Evolutionary conservation across 1,139 yeast genomes (phyloP).

Genomic region (Insectozyma bohioensis): DNA sequence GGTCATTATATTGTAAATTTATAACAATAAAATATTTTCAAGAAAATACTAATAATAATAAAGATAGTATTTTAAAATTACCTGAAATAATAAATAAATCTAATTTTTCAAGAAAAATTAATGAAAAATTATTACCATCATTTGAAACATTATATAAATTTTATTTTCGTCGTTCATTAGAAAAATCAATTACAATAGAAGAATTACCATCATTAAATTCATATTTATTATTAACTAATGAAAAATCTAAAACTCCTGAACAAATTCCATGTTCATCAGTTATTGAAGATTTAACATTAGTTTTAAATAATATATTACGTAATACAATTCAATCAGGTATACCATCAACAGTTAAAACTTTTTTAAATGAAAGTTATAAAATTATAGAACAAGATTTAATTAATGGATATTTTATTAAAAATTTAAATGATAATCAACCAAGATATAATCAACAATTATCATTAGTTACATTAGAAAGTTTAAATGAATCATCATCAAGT

Average conservation of each 20-base stretch:
- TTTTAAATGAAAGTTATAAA: conserved; percentile 36
- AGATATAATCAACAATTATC: conserved; percentile 44
- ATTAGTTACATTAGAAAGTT: conserved; percentile 20
- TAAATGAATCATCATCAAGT: conserved; percentile 14
- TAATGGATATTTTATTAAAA: conserved; percentile 44
- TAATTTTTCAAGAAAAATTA: conserved; percentile 60
- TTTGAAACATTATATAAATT: conserved; percentile 64
- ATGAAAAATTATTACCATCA: conserved; percentile 52
- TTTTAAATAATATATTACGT: conserved; percentile 63
- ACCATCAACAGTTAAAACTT: conserved; percentile 49
- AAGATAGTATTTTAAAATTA: too few relatives aligned
- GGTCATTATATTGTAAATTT: conserved; percentile 83
- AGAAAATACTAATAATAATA: conserved; percentile 3
- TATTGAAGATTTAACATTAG: conserved; percentile 79
- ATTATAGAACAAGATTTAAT: conserved; percentile 39
- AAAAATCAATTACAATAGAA: conserved; percentile 78
- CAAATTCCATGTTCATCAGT: conserved; percentile 77
- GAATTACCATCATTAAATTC: conserved; percentile 58
- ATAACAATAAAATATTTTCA: conserved; percentile 61
- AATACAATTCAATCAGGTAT: conserved; percentile 65
- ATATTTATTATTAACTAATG: conserved; percentile 19
- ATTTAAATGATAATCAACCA: conserved; percentile 58
- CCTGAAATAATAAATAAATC: conserved; percentile 63
- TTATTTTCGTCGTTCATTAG: conserved; percentile 75
- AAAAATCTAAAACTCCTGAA: conserved; percentile 35